Conservation (phyloP, 2,329 filamentous ascomycete species). For the Calonectria fujianensis region DNA sequence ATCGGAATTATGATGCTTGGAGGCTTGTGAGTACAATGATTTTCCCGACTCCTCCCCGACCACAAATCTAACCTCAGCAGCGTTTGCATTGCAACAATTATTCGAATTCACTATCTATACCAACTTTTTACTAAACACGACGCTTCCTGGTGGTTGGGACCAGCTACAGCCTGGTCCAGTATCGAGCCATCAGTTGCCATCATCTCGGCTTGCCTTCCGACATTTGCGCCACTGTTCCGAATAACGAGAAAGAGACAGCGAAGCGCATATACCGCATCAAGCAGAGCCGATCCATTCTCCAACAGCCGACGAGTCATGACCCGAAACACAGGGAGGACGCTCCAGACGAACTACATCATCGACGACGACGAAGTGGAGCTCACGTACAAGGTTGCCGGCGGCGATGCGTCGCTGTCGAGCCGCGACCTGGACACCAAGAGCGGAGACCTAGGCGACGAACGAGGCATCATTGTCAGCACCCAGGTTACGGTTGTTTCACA, state of each 20-base stretch:
- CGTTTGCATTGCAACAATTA: constrained; percentile 41
- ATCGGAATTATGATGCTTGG: constrained; percentile 43
- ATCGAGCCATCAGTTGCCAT: constrained; percentile 43
- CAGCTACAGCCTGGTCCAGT: constrained; percentile 39
- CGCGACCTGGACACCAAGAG: constrained; percentile 13
- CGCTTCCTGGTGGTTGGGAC: constrained; percentile 40
- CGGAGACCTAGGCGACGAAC: constrained; percentile 1
- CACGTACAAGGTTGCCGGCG: constrained; percentile 29
- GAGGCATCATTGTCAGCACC: constrained; percentile 24
- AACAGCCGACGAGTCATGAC: constrained; percentile 2
- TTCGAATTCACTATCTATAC: constrained; percentile 42
- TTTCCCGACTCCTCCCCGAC: no score
- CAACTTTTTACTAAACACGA: constrained; percentile 33
- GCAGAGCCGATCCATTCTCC: constrained; percentile 7
- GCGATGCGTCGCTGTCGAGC: constrained; percentile 4
- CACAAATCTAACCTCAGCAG: constrained; percentile 14
- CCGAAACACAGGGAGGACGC: constrained; percentile 24
- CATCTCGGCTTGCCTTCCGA: constrained; percentile 44
- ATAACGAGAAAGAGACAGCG: constrained; percentile 8
- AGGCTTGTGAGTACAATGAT: constrained; percentile 38
- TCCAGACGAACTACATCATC: constrained; percentile 12
- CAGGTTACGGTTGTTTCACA: constrained; percentile 29
- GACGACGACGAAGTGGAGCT: constrained; percentile 40
- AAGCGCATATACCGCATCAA: constrained; percentile 16
- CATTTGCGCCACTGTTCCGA: constrained; percentile 42